Evolutionary conservation across 371 early-diverging fungal genomes (phyloP), one percentile per base, ranked within the genome.

Genomic region (Paraphysoderma sedebokerense): DNA sequence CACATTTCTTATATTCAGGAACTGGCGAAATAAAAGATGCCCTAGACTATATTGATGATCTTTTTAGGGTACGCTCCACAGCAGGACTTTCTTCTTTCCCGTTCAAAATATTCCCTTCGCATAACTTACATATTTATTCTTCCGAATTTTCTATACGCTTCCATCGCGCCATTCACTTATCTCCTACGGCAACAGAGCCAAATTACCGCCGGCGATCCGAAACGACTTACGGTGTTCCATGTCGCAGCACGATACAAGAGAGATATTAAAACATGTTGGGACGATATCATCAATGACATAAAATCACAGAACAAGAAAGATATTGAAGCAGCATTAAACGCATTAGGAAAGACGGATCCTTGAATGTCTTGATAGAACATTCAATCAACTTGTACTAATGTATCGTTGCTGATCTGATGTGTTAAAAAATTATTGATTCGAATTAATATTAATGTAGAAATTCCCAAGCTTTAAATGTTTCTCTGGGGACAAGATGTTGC

Each of bases 181-280:
- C 3, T 24, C 13, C 19, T 1, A 48, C 13, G 12, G 19, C n/a
- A 17, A 31, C 15, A 49, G 50, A 35, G 49, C n/a, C 50, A 50
- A 50, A 27, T 51, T 34, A 49, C 32, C 26, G 24, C 38, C 2
- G 49, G 50, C 33, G 26, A 45, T 24, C 26, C 51, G 6, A 40
- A 52, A 35, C 40, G 53, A 17, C 13, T 52, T 17, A 37, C 23
- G 27, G 19, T 34, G 4, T 51, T 52, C 52, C 53, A 52, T 32
- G 51, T 52, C n/a, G 53, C 53, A 22, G 53, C 53, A 5, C 38
- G 53, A 15, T 51, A 39, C 29, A 52, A 52, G 53, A 24, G 47
- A 31, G 53, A 52, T 26, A 34, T 52, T 23, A 51, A 52, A 52
- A 41, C 29, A 19, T 22, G 22, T 15, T 52, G 53, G 53, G 53